Evolutionary conservation across 2,329 filamentous ascomycete genomes (phyloP), one percentile per base, ranked within the genome.

Genomic region (Blastomyces parvus): DNA sequence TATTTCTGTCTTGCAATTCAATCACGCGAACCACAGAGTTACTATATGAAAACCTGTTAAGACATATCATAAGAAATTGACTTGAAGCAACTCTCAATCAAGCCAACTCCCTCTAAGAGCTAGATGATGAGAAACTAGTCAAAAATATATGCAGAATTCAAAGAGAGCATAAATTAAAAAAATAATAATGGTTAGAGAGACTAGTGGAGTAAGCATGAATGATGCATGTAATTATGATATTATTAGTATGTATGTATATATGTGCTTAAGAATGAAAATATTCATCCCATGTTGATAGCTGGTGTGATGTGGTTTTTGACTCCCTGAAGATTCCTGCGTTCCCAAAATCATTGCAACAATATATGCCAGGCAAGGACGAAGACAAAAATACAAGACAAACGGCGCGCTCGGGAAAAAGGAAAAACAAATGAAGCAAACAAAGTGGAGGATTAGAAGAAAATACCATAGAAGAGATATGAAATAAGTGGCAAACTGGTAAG

Each of bases 161-260:
- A 14, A 27, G n/a, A 50, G 11, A 14, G 13, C 9, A 50, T 13
- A 50, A 27, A 50, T 14, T 14, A 4, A 14, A 50, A 27, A 27
- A 3, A n/a, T 27, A 50, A 50, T 6, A 27, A n/a, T 42, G 14
- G 38, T 40, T 40, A 6, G 22, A 22, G 36, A 38, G 14, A 6
- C 22, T n/a, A 19, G 7, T 57, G 25, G 33, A 11, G n/a, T 4
- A 6, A 40, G n/a, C 7, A 59, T 42, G 14, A 22, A 59, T 44
- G 22, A 44, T 59, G 56, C 38, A 59, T 27, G 38, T n/a, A 44
- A 42, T 42, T 19, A 59, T 59, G n/a, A 59, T 59, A 59, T 59
- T 58, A 58, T 52, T 36, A 56, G 38, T 59, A 30, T 59, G 17
- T 44, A 59, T 59, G 56, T 25, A 59, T 42, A 46, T n/a, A 19